Evolutionary conservation across 2,329 filamentous ascomycete species (phyloP), one percentile per base, ranked within the genome.

Genomic region (Xylariaceae sp.): DNA sequence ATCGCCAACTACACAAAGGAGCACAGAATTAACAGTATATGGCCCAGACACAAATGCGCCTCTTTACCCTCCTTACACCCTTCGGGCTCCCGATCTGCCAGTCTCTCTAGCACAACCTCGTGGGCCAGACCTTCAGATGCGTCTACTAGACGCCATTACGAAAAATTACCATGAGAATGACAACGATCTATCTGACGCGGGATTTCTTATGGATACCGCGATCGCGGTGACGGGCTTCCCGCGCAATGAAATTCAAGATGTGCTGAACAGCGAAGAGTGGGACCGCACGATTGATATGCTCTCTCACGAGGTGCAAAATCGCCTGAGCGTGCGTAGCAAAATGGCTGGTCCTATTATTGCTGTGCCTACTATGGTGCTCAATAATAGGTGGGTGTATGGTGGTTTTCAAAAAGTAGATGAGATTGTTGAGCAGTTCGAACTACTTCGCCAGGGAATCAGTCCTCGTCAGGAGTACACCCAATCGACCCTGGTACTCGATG

Each of bases 291-390:
- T 72, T 40, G 67, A 71, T 49, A 52, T 17, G 12, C 64, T 71
- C 14, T 61, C 56, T 41, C 60, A 63, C 14, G 64, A 69, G 24
- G 67, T 68, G 21, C 58, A 64, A 33, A 47, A 36, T 40, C 62
- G 63, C 19, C 39, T 60, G 11, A 51, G 51, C 43, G 64, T 61
- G 19, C 56, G 56, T 3, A 60, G 48, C 34, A 47, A 37, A 24
- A 28, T 36, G 2, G 49, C 69, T 73, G 76, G 78, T 51, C 53
- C 56, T 6, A 74, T 93, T 50, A 79, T 78, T 54, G 90, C 89
- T 0, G 89, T 93, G 64, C 90, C 90, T 14, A 87, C 88, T 65
- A 91, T 91, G 67, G 86, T 86, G 2, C 81, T 94, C 47, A 88
- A 92, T 68, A 84, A 81, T 1, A 77, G 78, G 67, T 92, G 85